A percentile compares a stretch with the other conserved stretches of the same genome.
Conservation (phyloP, 306 rosid species). For the Vachellia pachyceras region DNA sequence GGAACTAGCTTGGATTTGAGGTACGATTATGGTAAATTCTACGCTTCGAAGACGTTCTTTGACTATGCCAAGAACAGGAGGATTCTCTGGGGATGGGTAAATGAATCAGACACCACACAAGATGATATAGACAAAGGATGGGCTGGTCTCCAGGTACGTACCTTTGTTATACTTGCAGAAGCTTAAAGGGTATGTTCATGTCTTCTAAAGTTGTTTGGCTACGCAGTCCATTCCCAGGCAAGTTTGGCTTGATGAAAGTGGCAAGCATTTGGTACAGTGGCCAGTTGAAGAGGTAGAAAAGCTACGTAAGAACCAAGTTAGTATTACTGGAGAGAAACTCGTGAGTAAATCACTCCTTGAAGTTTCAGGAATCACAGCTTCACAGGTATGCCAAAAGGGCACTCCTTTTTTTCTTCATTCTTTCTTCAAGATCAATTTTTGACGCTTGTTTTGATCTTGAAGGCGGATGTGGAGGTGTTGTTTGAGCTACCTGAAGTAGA, state of each 20-base stretch:
- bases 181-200: background rate
- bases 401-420: no score
- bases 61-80: constrained; percentile 55
- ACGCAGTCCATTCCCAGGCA: constrained; percentile 60
- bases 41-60: constrained; percentile 64
- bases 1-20: constrained; percentile 46
- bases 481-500: constrained; percentile 51
- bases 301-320: constrained; percentile 45
- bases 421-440: background rate
- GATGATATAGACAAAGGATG: constrained; percentile 66
- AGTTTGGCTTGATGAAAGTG: constrained; percentile 55
- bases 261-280: constrained; percentile 63
- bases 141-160: constrained; percentile 81
- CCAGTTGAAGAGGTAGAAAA: constrained; percentile 62
- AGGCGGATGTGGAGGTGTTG: constrained; percentile 66
- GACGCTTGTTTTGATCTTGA: background rate
- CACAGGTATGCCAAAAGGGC: constrained; percentile 57
- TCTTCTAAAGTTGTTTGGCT: constrained; percentile 13
- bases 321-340: constrained; percentile 39
- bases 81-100: constrained; percentile 57
- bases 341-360: constrained; percentile 46
- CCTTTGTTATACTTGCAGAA: background rate
- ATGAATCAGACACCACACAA: constrained; percentile 44
- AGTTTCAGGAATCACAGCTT: constrained; percentile 59
- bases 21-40: constrained; percentile 66